These are phyloP conservation scores for Drechslerella stenobrocha DNA, from an alignment of 2,329 filamentous ascomycete species.

Conservation along the genomic window DNA sequence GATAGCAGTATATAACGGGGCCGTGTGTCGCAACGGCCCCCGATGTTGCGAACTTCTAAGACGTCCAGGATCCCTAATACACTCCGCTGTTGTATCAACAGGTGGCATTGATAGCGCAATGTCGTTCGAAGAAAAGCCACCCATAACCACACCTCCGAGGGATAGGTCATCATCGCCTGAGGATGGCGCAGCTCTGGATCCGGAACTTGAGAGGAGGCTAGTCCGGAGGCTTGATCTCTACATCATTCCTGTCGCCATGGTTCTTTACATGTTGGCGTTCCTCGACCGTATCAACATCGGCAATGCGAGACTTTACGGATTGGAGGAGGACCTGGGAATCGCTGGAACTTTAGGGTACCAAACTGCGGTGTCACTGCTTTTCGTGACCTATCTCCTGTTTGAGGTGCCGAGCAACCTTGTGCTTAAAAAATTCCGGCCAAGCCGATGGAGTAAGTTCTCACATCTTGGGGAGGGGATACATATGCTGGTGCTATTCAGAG, in stretches of 20 bases:
- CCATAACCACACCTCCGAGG: not conserved
- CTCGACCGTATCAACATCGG: conserved; percentile 76
- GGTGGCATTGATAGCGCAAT: not conserved
- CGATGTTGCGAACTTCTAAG: too few relatives aligned
- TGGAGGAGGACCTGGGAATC: conserved; percentile 67
- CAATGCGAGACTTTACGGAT: conserved; percentile 67
- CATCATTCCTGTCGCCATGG: conserved; percentile 69
- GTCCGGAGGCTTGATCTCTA: conserved; percentile 67
- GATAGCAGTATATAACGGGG: too few relatives aligned
- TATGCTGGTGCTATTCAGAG: conserved; percentile 54
- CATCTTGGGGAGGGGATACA: too few relatives aligned
- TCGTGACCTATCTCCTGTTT: conserved; percentile 66
- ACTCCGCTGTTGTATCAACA: not conserved
- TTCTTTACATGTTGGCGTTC: conserved; percentile 74
- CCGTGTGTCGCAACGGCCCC: too few relatives aligned
- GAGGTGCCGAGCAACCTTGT: conserved; percentile 69
- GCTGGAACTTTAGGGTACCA: conserved; percentile 68
- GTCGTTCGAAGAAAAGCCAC: conserved; percentile 12
- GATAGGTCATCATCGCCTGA: conserved; percentile 19
- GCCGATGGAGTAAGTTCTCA: conserved; percentile 61
- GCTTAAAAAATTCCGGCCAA: conserved; percentile 66
- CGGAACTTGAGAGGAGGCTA: conserved; percentile 59
- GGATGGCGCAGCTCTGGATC: conserved; percentile 2
- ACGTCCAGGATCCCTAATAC: too few relatives aligned
- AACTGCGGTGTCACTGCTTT: conserved; percentile 68